These are phyloP conservation scores for Vaccinium corymbosum DNA, from an alignment of 148 eudicot species.

Conservation along the genomic window DNA sequence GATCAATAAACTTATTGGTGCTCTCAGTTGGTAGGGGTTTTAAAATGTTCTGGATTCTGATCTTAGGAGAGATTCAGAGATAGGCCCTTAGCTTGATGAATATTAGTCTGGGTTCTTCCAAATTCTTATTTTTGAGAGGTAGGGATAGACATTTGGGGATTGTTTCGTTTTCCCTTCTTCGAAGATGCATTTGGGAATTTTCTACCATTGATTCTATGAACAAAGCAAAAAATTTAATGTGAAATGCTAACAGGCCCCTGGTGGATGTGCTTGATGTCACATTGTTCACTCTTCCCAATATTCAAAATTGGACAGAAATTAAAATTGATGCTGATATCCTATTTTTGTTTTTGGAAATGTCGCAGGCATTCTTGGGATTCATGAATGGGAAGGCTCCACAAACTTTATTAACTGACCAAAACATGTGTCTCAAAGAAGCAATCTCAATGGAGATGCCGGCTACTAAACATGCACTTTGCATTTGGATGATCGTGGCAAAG, in stretches of 20 bases:
- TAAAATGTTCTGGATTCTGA: not conserved
- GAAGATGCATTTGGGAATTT: not conserved
- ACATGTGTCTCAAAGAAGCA: slow-evolving; percentile 87
- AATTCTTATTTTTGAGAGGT: not conserved
- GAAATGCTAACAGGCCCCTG: not conserved
- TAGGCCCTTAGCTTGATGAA: not conserved
- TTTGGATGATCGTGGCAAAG: slow-evolving; percentile 85
- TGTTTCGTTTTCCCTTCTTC: not conserved
- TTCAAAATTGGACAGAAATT: slow-evolving; percentile 3
- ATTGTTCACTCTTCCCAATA: not conserved
- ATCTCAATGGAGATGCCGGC: slow-evolving; percentile 79
- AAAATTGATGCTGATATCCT: slow-evolving; percentile 3
- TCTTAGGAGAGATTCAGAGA: not conserved
- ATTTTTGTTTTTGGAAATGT: slow-evolving; percentile 20
- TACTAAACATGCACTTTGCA: slow-evolving; percentile 90
- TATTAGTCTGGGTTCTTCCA: not conserved
- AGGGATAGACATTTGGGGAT: not conserved
- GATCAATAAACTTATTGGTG: not conserved
- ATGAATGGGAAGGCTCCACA: slow-evolving; percentile 86
- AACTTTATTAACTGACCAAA: slow-evolving; percentile 88
- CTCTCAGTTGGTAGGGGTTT: slow-evolving; percentile 6
- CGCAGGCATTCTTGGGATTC: slow-evolving; percentile 65
- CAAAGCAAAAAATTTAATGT: not conserved
- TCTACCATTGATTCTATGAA: not conserved
- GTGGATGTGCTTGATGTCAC: not conserved